phyloP scores from a whole-genome alignment of 495 filamentous ascomycete genomes.

The Pyrenula massariospora region DNA sequence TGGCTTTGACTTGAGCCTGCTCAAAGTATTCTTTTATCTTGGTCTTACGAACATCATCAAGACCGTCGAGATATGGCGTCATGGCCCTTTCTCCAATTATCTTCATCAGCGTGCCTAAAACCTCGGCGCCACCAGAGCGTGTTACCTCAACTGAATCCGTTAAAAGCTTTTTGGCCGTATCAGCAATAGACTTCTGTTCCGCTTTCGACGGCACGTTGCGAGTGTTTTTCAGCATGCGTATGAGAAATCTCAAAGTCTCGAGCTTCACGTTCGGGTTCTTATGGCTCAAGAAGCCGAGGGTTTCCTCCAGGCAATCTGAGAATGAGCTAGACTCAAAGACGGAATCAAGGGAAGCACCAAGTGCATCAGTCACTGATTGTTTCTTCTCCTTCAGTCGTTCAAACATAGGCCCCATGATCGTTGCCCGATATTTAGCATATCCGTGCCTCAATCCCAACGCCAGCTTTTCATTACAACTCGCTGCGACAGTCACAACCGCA shows the following conservation, averaged over 20 bases:
- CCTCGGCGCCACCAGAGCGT: conserved; percentile 79
- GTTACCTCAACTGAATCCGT: conserved; percentile 78
- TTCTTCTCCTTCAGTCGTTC: conserved; percentile 98
- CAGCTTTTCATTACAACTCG: conserved; percentile 86
- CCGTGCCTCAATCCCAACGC: conserved; percentile 73
- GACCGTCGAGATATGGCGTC: conserved; percentile 84
- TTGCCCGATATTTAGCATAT: conserved; percentile 70
- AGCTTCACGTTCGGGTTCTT: conserved; percentile 98
- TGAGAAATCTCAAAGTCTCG: conserved; percentile 81
- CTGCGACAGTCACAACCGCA: conserved; percentile 83
- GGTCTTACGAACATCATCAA: conserved; percentile 90
- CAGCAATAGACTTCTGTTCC: conserved; percentile 76
- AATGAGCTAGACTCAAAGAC: conserved; percentile 72
- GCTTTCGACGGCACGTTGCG: conserved; percentile 69
- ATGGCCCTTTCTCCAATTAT: conserved; percentile 96
- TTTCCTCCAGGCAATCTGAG: conserved; percentile 80
- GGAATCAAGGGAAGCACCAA: conserved; percentile 74
- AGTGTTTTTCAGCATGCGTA: conserved; percentile 76
- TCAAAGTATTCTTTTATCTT: conserved; percentile 96
- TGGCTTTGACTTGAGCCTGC: conserved; percentile 87
- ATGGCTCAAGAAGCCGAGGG: conserved; percentile 69
- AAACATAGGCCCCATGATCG: conserved; percentile 75
- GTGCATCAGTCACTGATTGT: conserved; percentile 71
- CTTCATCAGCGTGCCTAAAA: conserved; percentile 93
- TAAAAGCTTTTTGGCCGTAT: conserved; percentile 75